These are phyloP conservation scores for Tilletia indica DNA, from an alignment of 1,284 basidiomycete species.

Conservation along the genomic window DNA sequence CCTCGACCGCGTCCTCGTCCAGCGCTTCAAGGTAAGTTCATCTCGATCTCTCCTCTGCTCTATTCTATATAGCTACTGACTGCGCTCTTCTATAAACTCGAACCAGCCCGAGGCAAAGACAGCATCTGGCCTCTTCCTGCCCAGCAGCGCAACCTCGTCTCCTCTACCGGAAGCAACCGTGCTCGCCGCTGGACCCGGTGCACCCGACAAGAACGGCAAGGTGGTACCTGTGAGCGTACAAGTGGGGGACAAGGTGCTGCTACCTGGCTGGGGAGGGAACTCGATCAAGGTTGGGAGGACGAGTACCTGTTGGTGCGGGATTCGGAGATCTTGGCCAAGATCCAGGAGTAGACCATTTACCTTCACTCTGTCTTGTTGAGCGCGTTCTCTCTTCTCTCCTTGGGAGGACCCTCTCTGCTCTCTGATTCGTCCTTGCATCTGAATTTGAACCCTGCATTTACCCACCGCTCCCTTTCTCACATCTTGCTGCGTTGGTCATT, in stretches of 20 bases:
- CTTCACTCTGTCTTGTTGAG: no score
- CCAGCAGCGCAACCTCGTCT: conserved; percentile 74
- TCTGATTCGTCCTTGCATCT: no score
- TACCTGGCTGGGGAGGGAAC: conserved; percentile 94
- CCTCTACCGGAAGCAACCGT: conserved; percentile 95
- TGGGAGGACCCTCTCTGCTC: no score
- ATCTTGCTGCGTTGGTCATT: no score
- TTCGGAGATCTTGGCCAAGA: conserved; percentile 92
- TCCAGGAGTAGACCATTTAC: conserved; percentile 70
- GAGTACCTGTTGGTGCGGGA: conserved; percentile 96
- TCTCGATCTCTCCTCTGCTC: not conserved
- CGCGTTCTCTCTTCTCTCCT: no score
- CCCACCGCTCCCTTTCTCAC: no score
- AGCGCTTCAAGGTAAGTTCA: conserved; percentile 74
- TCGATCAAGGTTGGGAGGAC: conserved; percentile 98
- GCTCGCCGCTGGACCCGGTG: conserved; percentile 90
- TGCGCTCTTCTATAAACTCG: not conserved
- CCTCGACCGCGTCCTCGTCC: conserved; percentile 92
- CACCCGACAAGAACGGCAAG: conserved; percentile 77
- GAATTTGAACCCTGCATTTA: no score
- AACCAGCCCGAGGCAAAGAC: conserved; percentile 70
- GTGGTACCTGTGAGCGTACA: conserved; percentile 77
- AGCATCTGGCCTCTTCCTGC: conserved; percentile 87
- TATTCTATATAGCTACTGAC: conserved; percentile 5
- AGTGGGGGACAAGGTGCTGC: conserved; percentile 84